Conservation (phyloP, 257 asterid species). For the Salvia splendens region DNA sequence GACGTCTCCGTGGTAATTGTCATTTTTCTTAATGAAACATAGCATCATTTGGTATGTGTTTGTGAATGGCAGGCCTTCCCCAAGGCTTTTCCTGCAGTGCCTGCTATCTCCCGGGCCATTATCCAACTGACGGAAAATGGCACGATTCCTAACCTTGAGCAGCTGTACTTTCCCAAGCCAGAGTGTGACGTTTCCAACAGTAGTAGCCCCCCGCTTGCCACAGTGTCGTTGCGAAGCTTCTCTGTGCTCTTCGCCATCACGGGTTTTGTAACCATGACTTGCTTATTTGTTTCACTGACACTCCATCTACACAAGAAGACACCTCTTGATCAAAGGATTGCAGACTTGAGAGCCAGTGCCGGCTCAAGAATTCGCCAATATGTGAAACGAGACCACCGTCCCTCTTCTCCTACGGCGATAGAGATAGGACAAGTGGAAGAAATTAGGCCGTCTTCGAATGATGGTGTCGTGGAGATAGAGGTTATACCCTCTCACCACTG, state of each 20-base stretch:
- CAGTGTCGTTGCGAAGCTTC: conserved; percentile 39
- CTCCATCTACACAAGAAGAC: conserved; percentile 20
- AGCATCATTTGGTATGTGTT: background rate
- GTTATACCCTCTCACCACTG: background rate
- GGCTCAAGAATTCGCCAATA: conserved; percentile 12
- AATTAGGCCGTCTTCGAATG: conserved; percentile 5
- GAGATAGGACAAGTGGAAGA: conserved; percentile 19
- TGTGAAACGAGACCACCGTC: conserved; percentile 3
- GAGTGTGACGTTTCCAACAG: conserved; percentile 25
- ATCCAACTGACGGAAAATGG: conserved; percentile 35
- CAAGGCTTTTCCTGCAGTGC: conserved; percentile 41
- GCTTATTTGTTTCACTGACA: conserved; percentile 35
- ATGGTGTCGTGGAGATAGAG: background rate
- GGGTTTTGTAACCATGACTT: conserved; percentile 38
- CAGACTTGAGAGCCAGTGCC: conserved; percentile 13
- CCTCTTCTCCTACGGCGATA: conserved; percentile 15
- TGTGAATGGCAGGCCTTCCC: conserved; percentile 42
- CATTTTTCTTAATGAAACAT: no score
- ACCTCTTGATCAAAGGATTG: conserved; percentile 27
- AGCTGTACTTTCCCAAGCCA: background rate
- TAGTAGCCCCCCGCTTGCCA: conserved; percentile 7
- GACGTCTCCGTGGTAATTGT: no score
- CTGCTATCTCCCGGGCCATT: conserved; percentile 46
- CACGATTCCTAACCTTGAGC: conserved; percentile 27
- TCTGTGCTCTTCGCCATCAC: conserved; percentile 38